Evolutionary conservation across 2,329 filamentous ascomycete genomes (phyloP).

Genomic region (Fusarium sarcochroum): DNA sequence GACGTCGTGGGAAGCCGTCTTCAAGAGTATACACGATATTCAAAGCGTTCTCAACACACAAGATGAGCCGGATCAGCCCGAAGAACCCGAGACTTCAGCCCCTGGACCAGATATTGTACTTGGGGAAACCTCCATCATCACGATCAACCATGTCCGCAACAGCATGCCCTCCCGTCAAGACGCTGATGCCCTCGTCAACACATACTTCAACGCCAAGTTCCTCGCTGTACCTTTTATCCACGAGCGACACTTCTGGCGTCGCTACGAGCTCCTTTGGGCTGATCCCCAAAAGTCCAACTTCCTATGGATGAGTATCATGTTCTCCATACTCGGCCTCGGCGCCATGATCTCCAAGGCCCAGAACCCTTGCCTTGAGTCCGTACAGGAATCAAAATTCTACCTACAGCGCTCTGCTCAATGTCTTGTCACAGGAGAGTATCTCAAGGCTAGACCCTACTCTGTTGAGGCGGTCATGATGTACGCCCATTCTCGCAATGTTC

Average conservation of each 20-base stretch:
- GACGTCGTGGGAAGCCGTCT: conserved; percentile 59
- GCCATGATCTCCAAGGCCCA: conserved; percentile 54
- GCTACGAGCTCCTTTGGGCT: conserved; percentile 64
- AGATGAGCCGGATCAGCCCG: conserved; percentile 16
- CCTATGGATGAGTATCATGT: conserved; percentile 66
- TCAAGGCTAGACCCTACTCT: conserved; percentile 60
- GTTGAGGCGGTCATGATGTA: conserved; percentile 66
- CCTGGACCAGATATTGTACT: conserved; percentile 53
- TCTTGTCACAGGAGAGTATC: conserved; percentile 63
- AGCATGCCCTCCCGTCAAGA: conserved; percentile 55
- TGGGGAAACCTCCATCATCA: conserved; percentile 47
- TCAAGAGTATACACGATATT: conserved; percentile 60
- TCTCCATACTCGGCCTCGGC: conserved; percentile 62
- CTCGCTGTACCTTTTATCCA: conserved; percentile 58
- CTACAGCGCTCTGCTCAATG: conserved; percentile 60
- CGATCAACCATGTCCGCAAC: conserved; percentile 51
- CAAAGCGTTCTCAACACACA: conserved; percentile 52
- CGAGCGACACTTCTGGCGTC: conserved; percentile 61
- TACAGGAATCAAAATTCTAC: conserved; percentile 51
- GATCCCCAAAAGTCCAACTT: conserved; percentile 57
- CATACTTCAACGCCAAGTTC: conserved; percentile 59
- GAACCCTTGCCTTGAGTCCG: conserved; percentile 38
- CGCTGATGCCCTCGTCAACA: conserved; percentile 54
- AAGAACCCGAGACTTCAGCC: conserved; percentile 12
- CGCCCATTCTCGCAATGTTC: conserved; percentile 59